Conservation (phyloP, 1,284 basidiomycete genomes). For the Cutaneotrichosporon cutaneum region DNA sequence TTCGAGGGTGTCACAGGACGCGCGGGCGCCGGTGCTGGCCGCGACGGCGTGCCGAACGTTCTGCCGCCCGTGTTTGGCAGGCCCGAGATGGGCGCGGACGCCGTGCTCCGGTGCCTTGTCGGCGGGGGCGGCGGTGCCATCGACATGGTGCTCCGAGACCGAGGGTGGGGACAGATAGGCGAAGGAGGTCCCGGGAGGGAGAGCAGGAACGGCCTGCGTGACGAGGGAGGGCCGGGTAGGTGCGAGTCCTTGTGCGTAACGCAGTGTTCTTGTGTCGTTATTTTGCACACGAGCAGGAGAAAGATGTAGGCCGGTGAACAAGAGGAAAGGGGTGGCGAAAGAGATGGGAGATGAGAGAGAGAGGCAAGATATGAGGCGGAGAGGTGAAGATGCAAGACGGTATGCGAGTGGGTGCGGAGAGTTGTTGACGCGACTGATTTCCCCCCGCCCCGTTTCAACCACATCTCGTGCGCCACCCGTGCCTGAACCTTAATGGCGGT, state of each 20-base stretch:
- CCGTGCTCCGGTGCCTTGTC: background rate
- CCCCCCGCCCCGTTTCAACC: background rate
- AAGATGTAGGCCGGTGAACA: background rate
- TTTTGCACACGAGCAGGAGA: background rate
- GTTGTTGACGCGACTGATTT: conserved; percentile 4
- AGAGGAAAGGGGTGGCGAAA: background rate
- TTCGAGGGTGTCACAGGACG: background rate
- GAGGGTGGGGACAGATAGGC: background rate
- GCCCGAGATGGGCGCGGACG: background rate
- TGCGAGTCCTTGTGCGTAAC: background rate
- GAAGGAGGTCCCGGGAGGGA: background rate
- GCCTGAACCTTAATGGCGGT: background rate
- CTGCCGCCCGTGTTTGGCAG: background rate
- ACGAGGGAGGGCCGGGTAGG: background rate
- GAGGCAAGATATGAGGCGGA: background rate
- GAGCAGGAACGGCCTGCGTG: background rate
- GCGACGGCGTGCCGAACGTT: background rate
- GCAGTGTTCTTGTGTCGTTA: background rate
- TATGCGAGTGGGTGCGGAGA: background rate
- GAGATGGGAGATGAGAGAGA: background rate
- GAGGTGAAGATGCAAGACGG: background rate
- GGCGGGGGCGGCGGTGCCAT: conserved; percentile 6
- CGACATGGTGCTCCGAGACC: conserved; percentile 3
- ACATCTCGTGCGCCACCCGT: background rate
- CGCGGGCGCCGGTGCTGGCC: background rate